These are phyloP conservation scores for Cardiosporidium cionae DNA, from an alignment of 169 alveolate genomes.

Conservation along the genomic window DNA sequence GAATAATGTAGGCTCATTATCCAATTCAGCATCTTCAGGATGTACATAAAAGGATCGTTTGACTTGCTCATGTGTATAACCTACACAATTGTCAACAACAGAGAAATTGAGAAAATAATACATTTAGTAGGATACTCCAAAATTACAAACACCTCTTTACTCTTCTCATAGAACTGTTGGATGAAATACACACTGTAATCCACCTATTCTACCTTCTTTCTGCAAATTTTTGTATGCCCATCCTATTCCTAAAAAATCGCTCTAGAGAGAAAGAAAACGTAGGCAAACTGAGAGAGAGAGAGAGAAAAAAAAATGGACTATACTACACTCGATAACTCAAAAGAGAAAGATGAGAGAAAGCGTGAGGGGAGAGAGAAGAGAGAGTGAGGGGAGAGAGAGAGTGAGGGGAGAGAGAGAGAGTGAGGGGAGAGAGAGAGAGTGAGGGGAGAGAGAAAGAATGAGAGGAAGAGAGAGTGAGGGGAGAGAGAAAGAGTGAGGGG, in stretches of 20 bases:
- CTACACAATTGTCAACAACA: constrained; percentile 5
- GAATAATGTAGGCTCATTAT: constrained; percentile 32
- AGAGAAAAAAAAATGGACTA: not conserved
- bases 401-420: too few species aligned
- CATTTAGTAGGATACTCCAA: too few species aligned
- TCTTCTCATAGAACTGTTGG: not conserved
- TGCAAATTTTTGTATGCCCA: not conserved
- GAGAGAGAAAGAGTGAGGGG: not conserved
- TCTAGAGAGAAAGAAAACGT: not conserved
- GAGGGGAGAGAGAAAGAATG: too few species aligned
- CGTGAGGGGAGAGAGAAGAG: not conserved
- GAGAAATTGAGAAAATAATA: too few species aligned
- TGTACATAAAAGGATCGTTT: constrained; percentile 29
- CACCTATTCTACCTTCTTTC: not conserved
- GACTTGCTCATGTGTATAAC: constrained; percentile 26
- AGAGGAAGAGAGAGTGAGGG: not conserved
- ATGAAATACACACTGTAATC: not conserved
- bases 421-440: too few species aligned
- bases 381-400: too few species aligned
- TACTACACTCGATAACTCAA: not conserved
- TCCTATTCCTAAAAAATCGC: too few species aligned
- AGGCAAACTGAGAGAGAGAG: not conserved
- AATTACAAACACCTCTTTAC: not conserved
- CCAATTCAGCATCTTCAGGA: constrained; percentile 32
- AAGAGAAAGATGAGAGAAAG: not conserved